phyloP scores from a whole-genome alignment of 2,329 filamentous ascomycete species.

The Microsporum audouinii region DNA sequence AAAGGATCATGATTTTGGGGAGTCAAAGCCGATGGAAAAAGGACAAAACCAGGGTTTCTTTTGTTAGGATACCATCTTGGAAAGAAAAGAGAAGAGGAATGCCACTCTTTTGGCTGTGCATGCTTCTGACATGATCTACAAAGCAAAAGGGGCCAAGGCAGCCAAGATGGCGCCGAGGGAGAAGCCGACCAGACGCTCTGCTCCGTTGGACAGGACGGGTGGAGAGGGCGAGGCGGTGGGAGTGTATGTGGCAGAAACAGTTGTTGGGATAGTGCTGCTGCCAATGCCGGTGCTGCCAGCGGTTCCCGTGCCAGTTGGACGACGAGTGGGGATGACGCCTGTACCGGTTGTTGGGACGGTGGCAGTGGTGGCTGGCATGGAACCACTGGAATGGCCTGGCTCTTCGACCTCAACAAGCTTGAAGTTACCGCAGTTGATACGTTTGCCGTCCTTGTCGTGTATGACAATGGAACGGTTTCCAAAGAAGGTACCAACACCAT shows the following conservation, averaged over 20 bases:
- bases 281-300: not conserved
- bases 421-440: conserved; percentile 49
- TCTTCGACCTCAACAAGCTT: conserved; percentile 8
- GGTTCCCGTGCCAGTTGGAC: not conserved
- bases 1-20: not conserved
- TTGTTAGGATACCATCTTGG: not conserved
- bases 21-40: not conserved
- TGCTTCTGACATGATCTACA: not conserved
- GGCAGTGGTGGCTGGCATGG: not conserved
- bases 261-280: not conserved
- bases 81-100: not conserved
- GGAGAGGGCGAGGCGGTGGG: not conserved
- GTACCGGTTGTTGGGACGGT: not conserved
- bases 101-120: not conserved
- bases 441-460: conserved; percentile 39
- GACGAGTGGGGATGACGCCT: not conserved
- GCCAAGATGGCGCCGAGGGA: not conserved
- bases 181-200: not conserved
- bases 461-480: conserved; percentile 46
- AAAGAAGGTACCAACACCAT: conserved; percentile 37
- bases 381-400: not conserved
- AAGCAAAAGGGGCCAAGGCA: not conserved
- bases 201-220: not conserved
- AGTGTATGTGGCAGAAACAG: not conserved
- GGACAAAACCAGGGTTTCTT: not conserved